Evolutionary conservation across 2,329 filamentous ascomycete genomes (phyloP), one percentile per base, ranked within the genome.

Genomic region (Trichophyton simii): DNA sequence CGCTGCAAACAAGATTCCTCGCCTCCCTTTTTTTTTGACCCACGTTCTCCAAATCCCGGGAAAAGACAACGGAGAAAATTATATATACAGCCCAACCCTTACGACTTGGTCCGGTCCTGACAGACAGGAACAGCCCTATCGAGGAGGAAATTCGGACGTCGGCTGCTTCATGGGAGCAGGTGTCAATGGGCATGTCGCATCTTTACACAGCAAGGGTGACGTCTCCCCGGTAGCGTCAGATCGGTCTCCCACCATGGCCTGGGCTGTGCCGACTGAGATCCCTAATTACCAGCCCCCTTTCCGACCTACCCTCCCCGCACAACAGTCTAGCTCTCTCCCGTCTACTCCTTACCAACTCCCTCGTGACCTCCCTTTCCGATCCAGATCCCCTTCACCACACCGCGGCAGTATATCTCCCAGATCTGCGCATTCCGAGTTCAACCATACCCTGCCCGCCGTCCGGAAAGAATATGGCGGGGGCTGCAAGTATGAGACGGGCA

Each of bases 331-430:
- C 72, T 97, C 92, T 7, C 89, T 96, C 57, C 92, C 92, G 0
- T 95, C 92, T 0, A 97, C 92, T 2, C 94, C 92, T 7, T 89
- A 92, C 70, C 91, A 96, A 72, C 87, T 89, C 74, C 84, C 91
- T 66, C 85, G 90, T 63, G 87, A 91, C 68, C 87, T 94, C 69
- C 87, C 87, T 1, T 88, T 88, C 68, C 36, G 57, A 44, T 94
- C 91, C 57, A 83, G 83, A 69, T 86, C 85, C 36, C 91, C 90
- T 8, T 96, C 91, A 15, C 91, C 92, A 42, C 87, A 83, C 67
- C 84, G 79, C 60, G 78, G 86, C 59, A 89, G 86, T 73, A 89
- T 91, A 67, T 96, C 92, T 13, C 94, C 92, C 44, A 86, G 88
- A 63, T 96, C 92, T 3, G 89, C 88, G 18, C 91, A 92, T 68